These are phyloP conservation scores for Ogataea neopini DNA, from an alignment of 805 yeast genomes.

Conservation along the genomic window DNA sequence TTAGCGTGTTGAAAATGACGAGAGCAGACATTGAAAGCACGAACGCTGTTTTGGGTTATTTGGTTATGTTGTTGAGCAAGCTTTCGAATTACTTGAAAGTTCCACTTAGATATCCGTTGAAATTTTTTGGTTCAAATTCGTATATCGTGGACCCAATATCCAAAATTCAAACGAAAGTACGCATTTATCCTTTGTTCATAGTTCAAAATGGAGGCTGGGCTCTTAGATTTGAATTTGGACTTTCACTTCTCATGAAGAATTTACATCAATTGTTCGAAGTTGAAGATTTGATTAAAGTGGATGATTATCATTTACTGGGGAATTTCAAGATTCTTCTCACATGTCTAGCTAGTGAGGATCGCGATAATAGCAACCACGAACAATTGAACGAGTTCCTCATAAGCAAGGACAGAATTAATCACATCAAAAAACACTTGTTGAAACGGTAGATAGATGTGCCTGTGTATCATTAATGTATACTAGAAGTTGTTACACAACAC, in stretches of 20 bases:
- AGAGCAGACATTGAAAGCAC: conserved; percentile 40
- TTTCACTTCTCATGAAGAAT: conserved; percentile 46
- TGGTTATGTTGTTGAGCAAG: conserved; percentile 42
- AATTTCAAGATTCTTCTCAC: conserved; percentile 37
- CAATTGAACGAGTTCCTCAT: conserved; percentile 18
- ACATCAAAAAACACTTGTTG: conserved; percentile 28
- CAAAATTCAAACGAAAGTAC: conserved; percentile 34
- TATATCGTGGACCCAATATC: conserved; percentile 51
- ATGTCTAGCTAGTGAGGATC: conserved; percentile 28
- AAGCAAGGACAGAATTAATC: conserved; percentile 29
- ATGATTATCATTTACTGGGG: conserved; percentile 34
- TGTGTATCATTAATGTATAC: conserved; percentile 3
- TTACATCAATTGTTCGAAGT: conserved; percentile 44
- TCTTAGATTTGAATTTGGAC: conserved; percentile 51
- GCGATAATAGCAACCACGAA: conserved; percentile 11
- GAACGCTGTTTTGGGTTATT: conserved; percentile 51
- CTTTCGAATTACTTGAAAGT: conserved; percentile 44
- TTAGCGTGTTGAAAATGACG: conserved; percentile 24
- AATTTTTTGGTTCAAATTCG: conserved; percentile 48
- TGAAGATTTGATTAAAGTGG: conserved; percentile 32
- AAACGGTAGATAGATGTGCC: conserved; percentile 7
- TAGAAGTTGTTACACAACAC: neutral
- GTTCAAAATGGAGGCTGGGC: conserved; percentile 38
- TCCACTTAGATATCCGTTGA: conserved; percentile 51
- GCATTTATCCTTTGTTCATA: conserved; percentile 52